Percentiles rank a stretch among this genome's conserved stretches.
Evolutionary conservation across 495 filamentous ascomycete genomes (phyloP).

Genomic region (Penicillium turbatum): DNA sequence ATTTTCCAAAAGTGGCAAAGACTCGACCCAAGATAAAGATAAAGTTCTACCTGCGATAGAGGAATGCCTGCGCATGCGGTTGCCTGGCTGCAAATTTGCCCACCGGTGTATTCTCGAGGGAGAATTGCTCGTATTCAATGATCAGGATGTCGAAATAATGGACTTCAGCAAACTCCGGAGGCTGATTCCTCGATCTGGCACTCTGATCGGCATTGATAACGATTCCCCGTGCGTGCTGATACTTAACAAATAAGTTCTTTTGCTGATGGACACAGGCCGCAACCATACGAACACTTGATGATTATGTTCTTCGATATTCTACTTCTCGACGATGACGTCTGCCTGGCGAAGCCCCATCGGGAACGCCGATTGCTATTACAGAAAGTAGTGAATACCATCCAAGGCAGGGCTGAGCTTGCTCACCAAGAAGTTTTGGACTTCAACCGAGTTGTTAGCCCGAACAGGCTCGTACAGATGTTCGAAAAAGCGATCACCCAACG

Average conservation of each 20-base stretch:
- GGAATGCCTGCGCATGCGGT: conserved; percentile 55
- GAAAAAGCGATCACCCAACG: conserved; percentile 58
- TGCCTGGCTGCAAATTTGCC: conserved; percentile 51
- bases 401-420: conserved; percentile 57
- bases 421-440: conserved; percentile 62
- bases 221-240: conserved; percentile 62
- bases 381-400: conserved; percentile 50
- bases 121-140: conserved; percentile 74
- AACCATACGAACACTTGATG: conserved; percentile 74
- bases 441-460: conserved; percentile 35
- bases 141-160: conserved; percentile 54
- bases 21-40: conserved; percentile 68
- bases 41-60: conserved; percentile 51
- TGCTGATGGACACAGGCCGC: conserved; percentile 41
- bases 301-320: conserved; percentile 78
- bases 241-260: neutral
- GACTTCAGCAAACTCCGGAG: conserved; percentile 78
- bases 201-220: conserved; percentile 58
- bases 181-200: conserved; percentile 70
- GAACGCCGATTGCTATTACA: conserved; percentile 57
- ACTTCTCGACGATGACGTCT: conserved; percentile 62
- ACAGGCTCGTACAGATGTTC: conserved; percentile 56
- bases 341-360: conserved; percentile 56
- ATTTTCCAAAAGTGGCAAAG: conserved; percentile 88
- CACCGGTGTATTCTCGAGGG: conserved; percentile 73